Conservation (phyloP, 176 grass and related monocot genomes). For the Hsuehochloa calcarea region DNA sequence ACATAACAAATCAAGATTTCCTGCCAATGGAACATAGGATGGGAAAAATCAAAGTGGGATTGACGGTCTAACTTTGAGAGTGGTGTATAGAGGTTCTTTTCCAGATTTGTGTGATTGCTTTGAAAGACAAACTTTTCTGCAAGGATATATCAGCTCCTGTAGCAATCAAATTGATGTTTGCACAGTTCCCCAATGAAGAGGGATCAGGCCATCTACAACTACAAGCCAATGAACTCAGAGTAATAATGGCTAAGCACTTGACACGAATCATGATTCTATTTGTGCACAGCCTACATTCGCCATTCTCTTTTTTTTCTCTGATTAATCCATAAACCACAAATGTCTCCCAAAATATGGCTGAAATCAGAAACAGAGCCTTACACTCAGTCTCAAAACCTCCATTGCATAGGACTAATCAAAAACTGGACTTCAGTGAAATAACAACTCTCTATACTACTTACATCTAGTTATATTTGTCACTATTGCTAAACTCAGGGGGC, state of each 20-base stretch:
- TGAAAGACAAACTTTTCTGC: background rate
- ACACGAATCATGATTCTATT: background rate
- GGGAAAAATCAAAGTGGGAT: background rate
- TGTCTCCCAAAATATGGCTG: background rate
- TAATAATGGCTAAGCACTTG: background rate
- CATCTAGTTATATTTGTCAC: background rate
- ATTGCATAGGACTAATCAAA: background rate
- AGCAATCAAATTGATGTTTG: background rate
- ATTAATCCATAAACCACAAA: background rate
- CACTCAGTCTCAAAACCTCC: background rate
- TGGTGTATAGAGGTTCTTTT: background rate
- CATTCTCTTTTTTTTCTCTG: background rate
- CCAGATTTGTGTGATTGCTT: background rate
- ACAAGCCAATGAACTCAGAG: background rate
- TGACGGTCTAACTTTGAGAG: background rate
- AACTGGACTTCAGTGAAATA: background rate
- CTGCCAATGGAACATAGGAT: background rate
- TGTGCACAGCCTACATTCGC: background rate
- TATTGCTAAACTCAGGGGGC: background rate
- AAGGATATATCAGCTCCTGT: background rate
- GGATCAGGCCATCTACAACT: background rate
- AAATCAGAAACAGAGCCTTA: background rate
- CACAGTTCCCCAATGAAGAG: background rate
- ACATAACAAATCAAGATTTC: background rate
- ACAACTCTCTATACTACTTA: background rate